Percentiles rank a stretch among this genome's conserved stretches.
Evolutionary conservation across 352 stramenopile species (phyloP).

Genomic region (Plasmopara viticola): DNA sequence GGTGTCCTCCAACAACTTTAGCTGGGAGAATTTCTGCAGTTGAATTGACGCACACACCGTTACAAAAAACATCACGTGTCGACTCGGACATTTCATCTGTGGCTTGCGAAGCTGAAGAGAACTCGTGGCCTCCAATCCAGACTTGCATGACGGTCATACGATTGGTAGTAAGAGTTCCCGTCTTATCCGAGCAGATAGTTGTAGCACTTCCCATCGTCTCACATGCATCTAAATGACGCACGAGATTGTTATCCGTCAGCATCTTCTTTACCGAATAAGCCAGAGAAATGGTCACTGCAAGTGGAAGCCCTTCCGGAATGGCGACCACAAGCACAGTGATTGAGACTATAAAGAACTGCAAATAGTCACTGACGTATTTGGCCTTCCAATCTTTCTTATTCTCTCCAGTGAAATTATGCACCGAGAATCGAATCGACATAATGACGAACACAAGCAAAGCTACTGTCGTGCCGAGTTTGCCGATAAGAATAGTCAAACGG

Average conservation of each 20-base stretch:
- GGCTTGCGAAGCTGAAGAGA: constrained; percentile 39
- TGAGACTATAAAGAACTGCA: constrained; percentile 81
- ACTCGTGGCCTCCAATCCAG: constrained; percentile 68
- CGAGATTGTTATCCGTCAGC: constrained; percentile 85
- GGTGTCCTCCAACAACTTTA: constrained; percentile 42
- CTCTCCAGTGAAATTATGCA: constrained; percentile 49
- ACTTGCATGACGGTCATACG: constrained; percentile 93
- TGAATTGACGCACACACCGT: constrained; percentile 66
- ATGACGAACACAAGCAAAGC: constrained; percentile 75
- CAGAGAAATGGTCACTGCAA: constrained; percentile 95
- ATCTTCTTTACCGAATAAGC: constrained; percentile 95
- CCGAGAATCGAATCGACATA: constrained; percentile 65
- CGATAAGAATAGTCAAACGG: constrained; percentile 73
- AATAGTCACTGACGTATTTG: constrained; percentile 56
- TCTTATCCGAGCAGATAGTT: constrained; percentile 98
- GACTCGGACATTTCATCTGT: constrained; percentile 52
- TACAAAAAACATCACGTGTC: constrained; percentile 62
- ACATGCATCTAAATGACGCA: constrained; percentile 82
- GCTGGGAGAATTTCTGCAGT: constrained; percentile 62
- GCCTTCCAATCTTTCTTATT: constrained; percentile 34
- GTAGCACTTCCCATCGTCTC: constrained; percentile 94
- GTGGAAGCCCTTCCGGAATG: constrained; percentile 95
- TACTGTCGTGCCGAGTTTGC: constrained; percentile 67
- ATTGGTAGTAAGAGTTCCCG: constrained; percentile 95
- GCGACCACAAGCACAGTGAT: constrained; percentile 94